A percentile compares a stretch with the other conserved stretches of the same genome.
Conservation (phyloP, 108 stramenopile genomes). For the Cyclotella baltica region DNA sequence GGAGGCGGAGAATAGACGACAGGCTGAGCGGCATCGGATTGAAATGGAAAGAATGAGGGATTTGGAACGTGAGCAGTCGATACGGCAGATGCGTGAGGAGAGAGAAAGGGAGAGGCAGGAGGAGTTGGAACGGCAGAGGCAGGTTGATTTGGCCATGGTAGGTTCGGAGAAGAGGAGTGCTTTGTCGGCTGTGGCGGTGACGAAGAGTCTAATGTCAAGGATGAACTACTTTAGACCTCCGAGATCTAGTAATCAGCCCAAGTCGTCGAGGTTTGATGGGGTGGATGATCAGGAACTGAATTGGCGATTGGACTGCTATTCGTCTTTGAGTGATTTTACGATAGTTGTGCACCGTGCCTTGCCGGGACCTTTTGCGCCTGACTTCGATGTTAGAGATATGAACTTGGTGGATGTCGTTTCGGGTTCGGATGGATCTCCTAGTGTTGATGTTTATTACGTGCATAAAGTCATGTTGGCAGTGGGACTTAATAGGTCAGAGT, state of each 20-base stretch:
- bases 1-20: constrained; percentile 27
- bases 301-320: constrained; percentile 54
- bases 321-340: constrained; percentile 46
- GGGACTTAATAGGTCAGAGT: constrained; percentile 43
- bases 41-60: constrained; percentile 33
- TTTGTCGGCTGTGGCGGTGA: constrained; percentile 16
- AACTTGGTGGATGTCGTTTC: constrained; percentile 35
- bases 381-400: constrained; percentile 36
- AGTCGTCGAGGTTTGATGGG: constrained; percentile 37
- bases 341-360: constrained; percentile 50
- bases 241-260: constrained; percentile 7
- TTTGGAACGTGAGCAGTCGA: constrained; percentile 25
- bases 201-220: constrained; percentile 4
- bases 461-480: constrained; percentile 59
- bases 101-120: constrained; percentile 26
- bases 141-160: constrained; percentile 7
- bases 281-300: constrained; percentile 54
- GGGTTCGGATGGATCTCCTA: constrained; percentile 30
- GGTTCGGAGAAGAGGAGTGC: not conserved
- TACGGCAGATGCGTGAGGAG: constrained; percentile 27
- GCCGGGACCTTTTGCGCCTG: constrained; percentile 45
- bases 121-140: constrained; percentile 14
- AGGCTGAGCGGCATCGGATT: constrained; percentile 30
- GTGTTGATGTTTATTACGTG: constrained; percentile 43
- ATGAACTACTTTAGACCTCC: constrained; percentile 2